Base-by-base conservation (phyloP, 192 early-diverging fungal species). In the Coemansia reversa region DNA sequence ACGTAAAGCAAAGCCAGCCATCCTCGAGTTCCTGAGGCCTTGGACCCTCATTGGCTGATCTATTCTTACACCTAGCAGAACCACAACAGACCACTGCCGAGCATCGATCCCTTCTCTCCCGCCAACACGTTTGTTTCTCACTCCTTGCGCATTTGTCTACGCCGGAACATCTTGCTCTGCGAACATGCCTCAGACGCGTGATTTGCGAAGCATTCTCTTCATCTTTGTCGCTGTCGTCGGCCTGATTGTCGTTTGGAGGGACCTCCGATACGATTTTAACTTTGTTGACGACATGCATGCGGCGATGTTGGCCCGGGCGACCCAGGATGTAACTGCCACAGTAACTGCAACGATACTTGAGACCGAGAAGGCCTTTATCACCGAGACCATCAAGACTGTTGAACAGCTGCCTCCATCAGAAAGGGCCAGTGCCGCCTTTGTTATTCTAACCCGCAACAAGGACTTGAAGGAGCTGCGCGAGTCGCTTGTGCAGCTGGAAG, bases 381-480 rank as follows among this genome's bases (percentile, higher is more conserved):
- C 68, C 3, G 68, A 76, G 51, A 54, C 32, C 48, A 63, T 60
- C 18, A 51, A 68, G 52, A 14, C 65, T 22, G 23, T 45, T 75
- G 68, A 16, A 87, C 90, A 62, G 59, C 72, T 18, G 80, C 77
- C 58, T 79, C 70, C 30, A 85, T 22, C 69, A 3, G 69, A 72
- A 16, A 65, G 28, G 30, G 48, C 69, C 72, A 90, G 85, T 50
- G 91, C 86, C 6, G 87, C 81, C 7, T 87, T 92, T 76, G 88
- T 92, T 11, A 85, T 94, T 8, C 73, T 94, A 28, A 82, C 83
- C 1, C 84, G 89, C 60, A 92, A 94, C 71, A 65, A 66, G 23
- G 92, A 94, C 60, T 58, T 91, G 58, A 75, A 87, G 42, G 81
- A 80, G 14, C 77, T 92, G 56, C 75, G 82, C 19, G 83, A 81